phyloP scores from a whole-genome alignment of 1,139 yeast species.

The Nematodospora anomalae region DNA sequence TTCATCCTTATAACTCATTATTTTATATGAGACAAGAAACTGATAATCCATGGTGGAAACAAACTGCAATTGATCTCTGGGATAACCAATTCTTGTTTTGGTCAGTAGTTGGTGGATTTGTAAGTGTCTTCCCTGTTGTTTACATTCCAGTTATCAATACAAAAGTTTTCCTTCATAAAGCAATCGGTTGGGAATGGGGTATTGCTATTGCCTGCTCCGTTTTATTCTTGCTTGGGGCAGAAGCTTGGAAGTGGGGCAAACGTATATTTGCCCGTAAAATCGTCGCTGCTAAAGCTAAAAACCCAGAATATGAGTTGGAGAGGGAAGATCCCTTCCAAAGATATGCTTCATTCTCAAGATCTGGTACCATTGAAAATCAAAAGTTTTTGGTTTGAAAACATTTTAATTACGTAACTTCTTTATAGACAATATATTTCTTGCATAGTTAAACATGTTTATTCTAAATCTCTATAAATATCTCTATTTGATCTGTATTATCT shows the following conservation, averaged over 20 bases:
- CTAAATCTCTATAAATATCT: no score
- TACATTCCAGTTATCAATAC: constrained; percentile 86
- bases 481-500: no score
- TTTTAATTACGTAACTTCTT: no score
- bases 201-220: constrained; percentile 64
- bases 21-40: constrained; percentile 74
- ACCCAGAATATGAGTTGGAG: constrained; percentile 66
- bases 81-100: constrained; percentile 76
- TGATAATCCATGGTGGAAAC: constrained; percentile 58
- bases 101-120: constrained; percentile 74
- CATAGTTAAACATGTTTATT: neutral
- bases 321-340: constrained; percentile 50
- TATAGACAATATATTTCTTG: constrained; percentile 1
- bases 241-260: constrained; percentile 67
- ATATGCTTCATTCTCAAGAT: constrained; percentile 58
- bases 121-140: constrained; percentile 76
- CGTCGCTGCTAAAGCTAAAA: constrained; percentile 38
- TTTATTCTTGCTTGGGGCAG: constrained; percentile 61
- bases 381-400: constrained; percentile 6
- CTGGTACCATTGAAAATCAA: constrained; percentile 33
- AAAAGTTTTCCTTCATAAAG: constrained; percentile 72
- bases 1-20: constrained; percentile 72
- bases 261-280: constrained; percentile 51
- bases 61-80: constrained; percentile 64
- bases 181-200: constrained; percentile 86